Conservation (phyloP, 768 basidiomycete species). For the Mycena indigotica region DNA sequence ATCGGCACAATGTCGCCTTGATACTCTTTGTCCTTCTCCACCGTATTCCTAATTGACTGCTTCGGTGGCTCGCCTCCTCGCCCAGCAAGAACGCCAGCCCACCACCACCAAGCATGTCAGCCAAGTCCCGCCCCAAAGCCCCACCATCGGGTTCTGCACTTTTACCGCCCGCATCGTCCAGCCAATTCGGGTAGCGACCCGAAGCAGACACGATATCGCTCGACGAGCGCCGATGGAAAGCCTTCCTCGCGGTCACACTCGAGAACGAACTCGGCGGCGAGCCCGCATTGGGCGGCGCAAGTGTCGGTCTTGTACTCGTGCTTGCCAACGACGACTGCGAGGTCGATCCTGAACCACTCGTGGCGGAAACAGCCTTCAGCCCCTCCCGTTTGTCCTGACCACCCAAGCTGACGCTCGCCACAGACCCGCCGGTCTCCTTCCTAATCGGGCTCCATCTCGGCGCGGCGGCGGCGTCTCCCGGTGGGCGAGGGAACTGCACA, state of each 20-base stretch:
- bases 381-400: conserved; percentile 38
- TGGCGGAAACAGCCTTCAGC: conserved; percentile 40
- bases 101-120: conserved; percentile 46
- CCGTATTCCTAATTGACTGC: no score
- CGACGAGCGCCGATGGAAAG: conserved; percentile 24
- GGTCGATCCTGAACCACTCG: conserved; percentile 21
- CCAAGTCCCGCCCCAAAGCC: conserved; percentile 45
- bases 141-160: conserved; percentile 22
- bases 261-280: conserved; percentile 6
- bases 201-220: conserved; percentile 22
- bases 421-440: conserved; percentile 1
- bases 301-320: no score
- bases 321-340: not conserved
- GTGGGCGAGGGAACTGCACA: conserved; percentile 19
- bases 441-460: conserved; percentile 23
- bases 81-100: conserved; percentile 44
- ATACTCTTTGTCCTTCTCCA: conserved; percentile 15
- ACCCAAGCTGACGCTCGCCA: not conserved
- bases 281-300: no score
- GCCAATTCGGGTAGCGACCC: conserved; percentile 4
- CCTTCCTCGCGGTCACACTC: conserved; percentile 8
- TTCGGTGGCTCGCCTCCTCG: no score
- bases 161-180: conserved; percentile 17
- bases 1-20: conserved; percentile 50
- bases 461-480: not conserved